Evolutionary conservation across 148 eudicot genomes (phyloP), one percentile per base, ranked within the genome.

Genomic region (Rhododendron henanense): DNA sequence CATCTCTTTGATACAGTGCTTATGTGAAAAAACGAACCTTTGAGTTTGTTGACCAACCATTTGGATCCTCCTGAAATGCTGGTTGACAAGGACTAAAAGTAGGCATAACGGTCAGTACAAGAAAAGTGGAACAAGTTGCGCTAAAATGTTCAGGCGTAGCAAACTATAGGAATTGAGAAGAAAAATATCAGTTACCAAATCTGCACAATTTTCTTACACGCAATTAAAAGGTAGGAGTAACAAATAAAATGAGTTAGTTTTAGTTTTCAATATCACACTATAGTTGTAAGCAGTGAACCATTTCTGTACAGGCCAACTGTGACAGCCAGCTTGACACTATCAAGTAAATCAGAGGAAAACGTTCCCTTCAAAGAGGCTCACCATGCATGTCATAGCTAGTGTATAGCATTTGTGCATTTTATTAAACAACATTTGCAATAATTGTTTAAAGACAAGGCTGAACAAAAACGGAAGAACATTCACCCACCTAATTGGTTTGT

Each of bases 11-110:
- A 21, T 31, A 67, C 67, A 16, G 51, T 51, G 39, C 39, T 13
- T 50, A 1, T 39, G 37, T 76, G 37, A 35, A 80, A 25, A 57
- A 31, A 86, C 96, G 84, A 88, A 96, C 99, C 99, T 95, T 91
- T 95, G 59, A 96, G 33, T 88, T 96, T 96, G 90, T 93, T 93
- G 59, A 95, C 94, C 82, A 96, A 81, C 99, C 97, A 93, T 84
- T 92, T 93, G 57, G 95, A 84, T 88, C 97, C 89, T 79, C 92
- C 94, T 81, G 92, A 95, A 86, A 96, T 93, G 89, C 94, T 95
- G 92, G 87, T 94, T 81, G 94, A 89, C 86, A 96, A 9, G 41
- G 95, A 90, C 98, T 96, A 81, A 53, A 71, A n/a, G 79, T 39
- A 73, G 85, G 37, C 15, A 87, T 63, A 85, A 31, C 88, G 81